Conservation (phyloP, 164 flowering plant genomes). For the Brasenia schreberi region DNA sequence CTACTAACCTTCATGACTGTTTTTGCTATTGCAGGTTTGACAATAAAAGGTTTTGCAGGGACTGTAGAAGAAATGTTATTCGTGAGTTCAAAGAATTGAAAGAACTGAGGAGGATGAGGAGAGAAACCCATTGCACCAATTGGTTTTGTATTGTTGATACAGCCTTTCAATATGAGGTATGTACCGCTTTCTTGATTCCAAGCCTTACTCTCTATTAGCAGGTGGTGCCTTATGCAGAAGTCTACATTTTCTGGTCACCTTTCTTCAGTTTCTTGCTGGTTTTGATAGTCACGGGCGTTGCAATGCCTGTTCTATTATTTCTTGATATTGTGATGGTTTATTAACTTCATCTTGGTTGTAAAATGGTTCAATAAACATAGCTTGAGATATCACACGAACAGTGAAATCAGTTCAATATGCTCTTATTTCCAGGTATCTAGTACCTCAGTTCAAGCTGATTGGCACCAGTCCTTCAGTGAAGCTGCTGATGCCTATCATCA, state of each 20-base stretch:
- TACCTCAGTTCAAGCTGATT: constrained; percentile 67
- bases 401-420: too few species aligned
- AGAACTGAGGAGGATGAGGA: constrained; percentile 86
- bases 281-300: too few species aligned
- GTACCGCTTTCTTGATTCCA: neutral
- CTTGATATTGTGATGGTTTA: too few species aligned
- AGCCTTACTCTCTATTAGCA: too few species aligned
- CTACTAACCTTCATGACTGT: neutral
- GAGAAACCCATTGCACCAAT: constrained; percentile 77
- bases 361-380: too few species aligned
- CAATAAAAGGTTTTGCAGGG: constrained; percentile 97
- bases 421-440: constrained; percentile 50
- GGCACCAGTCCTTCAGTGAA: constrained; percentile 79
- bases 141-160: constrained; percentile 97
- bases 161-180: constrained; percentile 86
- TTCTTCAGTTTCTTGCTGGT: too few species aligned
- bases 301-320: too few species aligned
- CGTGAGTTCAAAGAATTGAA: constrained; percentile 97
- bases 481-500: constrained; percentile 68
- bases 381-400: too few species aligned
- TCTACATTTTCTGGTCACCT: too few species aligned
- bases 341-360: too few species aligned
- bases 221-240: too few species aligned
- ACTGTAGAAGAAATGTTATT: constrained; percentile 95
- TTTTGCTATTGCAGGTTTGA: constrained; percentile 68